A percentile compares a stretch with the other conserved stretches of the same genome.
Conservation (phyloP, 2,329 filamentous ascomycete species). For the Decorospora gaudefroyi region DNA sequence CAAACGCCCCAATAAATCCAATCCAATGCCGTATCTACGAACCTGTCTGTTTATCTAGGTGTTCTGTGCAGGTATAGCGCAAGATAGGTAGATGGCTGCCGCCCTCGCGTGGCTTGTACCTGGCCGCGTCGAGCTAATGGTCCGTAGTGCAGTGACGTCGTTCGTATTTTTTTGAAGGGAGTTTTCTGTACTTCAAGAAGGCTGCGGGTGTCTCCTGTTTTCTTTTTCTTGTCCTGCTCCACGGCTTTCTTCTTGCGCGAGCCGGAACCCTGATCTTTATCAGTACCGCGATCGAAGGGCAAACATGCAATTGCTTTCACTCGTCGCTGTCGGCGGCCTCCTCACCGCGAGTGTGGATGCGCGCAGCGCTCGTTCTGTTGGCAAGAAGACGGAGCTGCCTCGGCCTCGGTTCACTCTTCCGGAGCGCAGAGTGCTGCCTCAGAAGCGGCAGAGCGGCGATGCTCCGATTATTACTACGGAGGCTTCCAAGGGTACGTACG, state of each 20-base stretch:
- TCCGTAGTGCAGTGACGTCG: slow-evolving; percentile 18
- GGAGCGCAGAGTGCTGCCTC: slow-evolving; percentile 21
- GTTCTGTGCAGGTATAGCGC: slow-evolving; percentile 12
- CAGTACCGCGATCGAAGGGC: slow-evolving; percentile 4
- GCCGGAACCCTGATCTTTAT: slow-evolving; percentile 4
- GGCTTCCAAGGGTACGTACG: slow-evolving; percentile 27
- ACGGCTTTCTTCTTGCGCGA: slow-evolving; percentile 8
- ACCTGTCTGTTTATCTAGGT: no score
- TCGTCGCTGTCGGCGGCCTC: slow-evolving; percentile 37
- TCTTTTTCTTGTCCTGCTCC: not conserved
- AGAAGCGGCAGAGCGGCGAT: slow-evolving; percentile 31
- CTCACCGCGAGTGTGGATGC: slow-evolving; percentile 35
- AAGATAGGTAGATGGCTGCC: no score
- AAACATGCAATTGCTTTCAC: slow-evolving; percentile 41
- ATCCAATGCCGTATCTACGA: no score
- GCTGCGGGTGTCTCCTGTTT: not conserved
- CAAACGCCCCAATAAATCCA: no score
- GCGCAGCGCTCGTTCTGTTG: slow-evolving; percentile 36
- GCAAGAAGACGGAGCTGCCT: slow-evolving; percentile 37
- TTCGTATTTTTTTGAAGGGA: not conserved
- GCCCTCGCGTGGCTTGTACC: no score
- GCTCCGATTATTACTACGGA: slow-evolving; percentile 50
- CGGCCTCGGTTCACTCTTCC: slow-evolving; percentile 32
- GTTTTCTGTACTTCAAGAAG: slow-evolving; percentile 9
- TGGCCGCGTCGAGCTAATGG: slow-evolving; percentile 10